Conservation (phyloP, 2,329 filamentous ascomycete genomes). For the Curvularia spicifera region DNA sequence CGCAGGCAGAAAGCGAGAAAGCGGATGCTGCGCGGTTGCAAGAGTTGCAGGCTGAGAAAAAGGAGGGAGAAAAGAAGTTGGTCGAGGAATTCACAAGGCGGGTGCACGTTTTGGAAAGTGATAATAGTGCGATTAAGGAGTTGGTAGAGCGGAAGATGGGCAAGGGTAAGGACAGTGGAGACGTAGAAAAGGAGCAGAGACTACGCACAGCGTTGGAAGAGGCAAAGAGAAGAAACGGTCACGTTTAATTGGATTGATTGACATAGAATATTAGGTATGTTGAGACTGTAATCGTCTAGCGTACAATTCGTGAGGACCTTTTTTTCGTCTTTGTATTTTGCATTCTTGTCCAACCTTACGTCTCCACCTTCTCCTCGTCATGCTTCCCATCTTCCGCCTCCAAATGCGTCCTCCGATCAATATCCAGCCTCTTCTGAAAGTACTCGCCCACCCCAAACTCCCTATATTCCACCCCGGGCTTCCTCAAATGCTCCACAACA, state of each 20-base stretch:
- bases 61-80: slow-evolving; percentile 40
- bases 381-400: slow-evolving; percentile 13
- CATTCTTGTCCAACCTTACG: neutral
- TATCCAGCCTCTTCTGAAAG: slow-evolving; percentile 41
- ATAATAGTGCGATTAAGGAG: slow-evolving; percentile 40
- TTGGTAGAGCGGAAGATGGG: slow-evolving; percentile 38
- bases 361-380: slow-evolving; percentile 6
- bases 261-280: neutral
- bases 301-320: neutral
- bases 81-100: slow-evolving; percentile 46
- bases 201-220: slow-evolving; percentile 59
- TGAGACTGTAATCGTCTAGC: neutral
- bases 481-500: slow-evolving; percentile 39
- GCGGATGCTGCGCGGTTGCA: slow-evolving; percentile 51
- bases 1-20: slow-evolving; percentile 57
- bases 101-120: slow-evolving; percentile 49
- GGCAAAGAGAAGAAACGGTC: slow-evolving; percentile 61
- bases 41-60: slow-evolving; percentile 46
- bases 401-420: slow-evolving; percentile 44
- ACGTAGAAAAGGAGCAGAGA: slow-evolving; percentile 54
- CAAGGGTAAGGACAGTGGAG: slow-evolving; percentile 29
- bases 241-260: slow-evolving; percentile 17
- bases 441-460: slow-evolving; percentile 44
- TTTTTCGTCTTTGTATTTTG: neutral
- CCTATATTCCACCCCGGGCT: slow-evolving; percentile 33